Evolutionary conservation across 352 stramenopile genomes (phyloP).

Genomic region (Pythium myriotylum): DNA sequence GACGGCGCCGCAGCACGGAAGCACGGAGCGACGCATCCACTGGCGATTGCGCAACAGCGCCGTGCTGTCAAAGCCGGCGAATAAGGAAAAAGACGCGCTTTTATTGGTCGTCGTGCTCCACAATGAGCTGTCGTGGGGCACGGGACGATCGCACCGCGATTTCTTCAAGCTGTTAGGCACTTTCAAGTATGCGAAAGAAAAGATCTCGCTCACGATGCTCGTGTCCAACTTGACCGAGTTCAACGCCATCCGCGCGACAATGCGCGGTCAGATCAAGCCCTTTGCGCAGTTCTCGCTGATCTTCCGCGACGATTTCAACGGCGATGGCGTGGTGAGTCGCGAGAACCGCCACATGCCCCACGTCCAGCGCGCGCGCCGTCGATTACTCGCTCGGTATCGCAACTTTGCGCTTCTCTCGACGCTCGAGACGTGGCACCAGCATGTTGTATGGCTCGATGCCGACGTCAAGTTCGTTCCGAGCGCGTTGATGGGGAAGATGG

Average conservation of each 20-base stretch:
- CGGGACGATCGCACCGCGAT: conserved; percentile 21
- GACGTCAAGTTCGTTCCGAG: conserved; percentile 35
- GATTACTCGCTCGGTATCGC: conserved; percentile 49
- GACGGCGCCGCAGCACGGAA: conserved; percentile 14
- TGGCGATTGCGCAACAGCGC: conserved; percentile 3
- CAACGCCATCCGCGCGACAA: conserved; percentile 19
- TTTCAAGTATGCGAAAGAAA: conserved; percentile 31
- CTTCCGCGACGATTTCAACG: conserved; percentile 42
- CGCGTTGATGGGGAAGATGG: conserved; percentile 37
- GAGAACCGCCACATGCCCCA: conserved; percentile 28
- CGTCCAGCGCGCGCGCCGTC: conserved; percentile 31
- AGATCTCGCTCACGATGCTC: conserved; percentile 41
- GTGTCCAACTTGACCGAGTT: conserved; percentile 40
- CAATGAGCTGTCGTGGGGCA: conserved; percentile 37
- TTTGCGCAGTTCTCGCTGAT: conserved; percentile 35
- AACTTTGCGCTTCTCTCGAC: conserved; percentile 44
- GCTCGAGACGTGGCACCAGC: conserved; percentile 39
- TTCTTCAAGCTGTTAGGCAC: conserved; percentile 37
- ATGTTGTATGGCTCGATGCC: conserved; percentile 47
- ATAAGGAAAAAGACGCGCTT: conserved; percentile 21
- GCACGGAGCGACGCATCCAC: conserved; percentile 9
- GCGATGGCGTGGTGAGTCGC: conserved; percentile 13
- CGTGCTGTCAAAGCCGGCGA: neutral
- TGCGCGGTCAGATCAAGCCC: conserved; percentile 20
- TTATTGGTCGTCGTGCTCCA: conserved; percentile 37